Evolutionary conservation across 805 yeast genomes (phyloP), one percentile per base, ranked within the genome.

Genomic region (Brettanomyces nanus): DNA sequence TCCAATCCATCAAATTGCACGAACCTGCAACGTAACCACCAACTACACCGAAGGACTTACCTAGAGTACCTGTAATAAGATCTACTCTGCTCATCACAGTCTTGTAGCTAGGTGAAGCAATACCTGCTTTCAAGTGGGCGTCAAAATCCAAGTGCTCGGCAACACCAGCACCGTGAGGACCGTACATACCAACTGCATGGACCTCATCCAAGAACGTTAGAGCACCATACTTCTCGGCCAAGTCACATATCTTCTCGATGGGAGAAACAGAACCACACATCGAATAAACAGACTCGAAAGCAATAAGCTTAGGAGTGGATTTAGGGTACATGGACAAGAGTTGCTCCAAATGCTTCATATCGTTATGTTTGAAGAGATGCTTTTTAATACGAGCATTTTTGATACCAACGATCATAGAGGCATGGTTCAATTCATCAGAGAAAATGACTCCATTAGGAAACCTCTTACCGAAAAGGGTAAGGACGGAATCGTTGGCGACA

Each of bases 121-220:
- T 65, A 47, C 92, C 92, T 13, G 78, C 61, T 41, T 66, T 58
- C 54, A 85, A 75, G 58, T 90, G 95, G 39, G 79, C 77, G 33
- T 85, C 85, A 51, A 87, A 92, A 63, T 92, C 85, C 53, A 83
- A 69, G 60, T 92, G 98, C 63, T 92, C 99, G 34, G 97, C 96
- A 39, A 92, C 97, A 66, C 99, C 99, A 25, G 96, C 98, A 57
- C 99, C 99, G 53, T 85, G 95, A 43, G 99, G 97, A 53, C 99
- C 99, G 58, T 92, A 92, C 80, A 92, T 75, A 39, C 99, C 99
- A 33, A 92, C 97, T 26, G 98, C 97, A 56, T 92, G 99, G 28
- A 92, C 99, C 63, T 92, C 99, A 61, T 92, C 99, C 59, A 92
- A 69, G 63, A 92, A 92, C 22, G 99, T 92, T 52, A 92, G 64